Evolutionary conservation across 2,329 filamentous ascomycete species (phyloP), one percentile per base, ranked within the genome.

Genomic region (Phialophora expanda): DNA sequence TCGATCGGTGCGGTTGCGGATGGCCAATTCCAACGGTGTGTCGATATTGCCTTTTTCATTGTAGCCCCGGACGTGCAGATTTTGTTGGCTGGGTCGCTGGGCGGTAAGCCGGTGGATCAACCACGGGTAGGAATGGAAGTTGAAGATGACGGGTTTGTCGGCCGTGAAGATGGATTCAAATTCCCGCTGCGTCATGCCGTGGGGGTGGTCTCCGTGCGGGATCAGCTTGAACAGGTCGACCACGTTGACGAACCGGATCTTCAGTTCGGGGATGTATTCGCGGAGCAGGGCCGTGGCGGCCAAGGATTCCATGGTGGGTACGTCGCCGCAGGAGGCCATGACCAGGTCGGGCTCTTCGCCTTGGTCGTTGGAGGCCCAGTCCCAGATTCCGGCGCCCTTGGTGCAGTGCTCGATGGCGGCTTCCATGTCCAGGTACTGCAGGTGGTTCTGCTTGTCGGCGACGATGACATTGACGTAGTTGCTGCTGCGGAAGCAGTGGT

Each of bases 401-500:
- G 88, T 90, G 81, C 90, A 93, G 78, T 93, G 90, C 66, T 86
- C 83, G 61, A 92, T 81, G 2, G 90, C 90, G 66, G 86, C 84
- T 1, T 92, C 87, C 85, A 91, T 91, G 70, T 82, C 79, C n/a
- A 92, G 84, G 76, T 87, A 93, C 74, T 93, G 90, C 24, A 92
- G 83, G 74, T 92, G 90, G 48, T 90, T 85, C 75, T 93, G 90
- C 80, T 93, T 93, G 79, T 93, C 90, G 54, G 90, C 86, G 0
- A 93, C 90, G 57, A 93, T 82, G 55, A 92, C 89, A 74, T 93
- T 93, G 79, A 93, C 90, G 75, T 93, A 93, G 82, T 92, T 93
- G 71, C 81, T 81, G 56, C 87, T 90, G 68, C 84, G 84, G 66
- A 93, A 82, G 75, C 90, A 93, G 79, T 93, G 90, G 74, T 92